phyloP scores from a whole-genome alignment of 1,284 basidiomycete genomes.

The Mycosarcoma maydis region DNA sequence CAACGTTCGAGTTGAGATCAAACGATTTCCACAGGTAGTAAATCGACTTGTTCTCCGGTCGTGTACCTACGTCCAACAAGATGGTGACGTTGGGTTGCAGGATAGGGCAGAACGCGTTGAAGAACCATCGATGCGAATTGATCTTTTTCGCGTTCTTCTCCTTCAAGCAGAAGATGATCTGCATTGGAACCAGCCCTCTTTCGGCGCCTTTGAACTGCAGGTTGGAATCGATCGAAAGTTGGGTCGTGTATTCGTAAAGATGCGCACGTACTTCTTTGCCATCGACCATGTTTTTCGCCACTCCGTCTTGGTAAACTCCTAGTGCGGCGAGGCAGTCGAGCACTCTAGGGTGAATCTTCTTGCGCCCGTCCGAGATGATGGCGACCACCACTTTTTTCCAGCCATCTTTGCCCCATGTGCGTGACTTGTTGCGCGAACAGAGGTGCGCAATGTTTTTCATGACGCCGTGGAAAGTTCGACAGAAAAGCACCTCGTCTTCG shows the following conservation, averaged over 20 bases:
- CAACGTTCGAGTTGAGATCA: slow-evolving; percentile 78
- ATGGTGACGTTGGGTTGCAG: slow-evolving; percentile 87
- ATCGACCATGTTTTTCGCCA: slow-evolving; percentile 90
- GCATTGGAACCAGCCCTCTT: slow-evolving; percentile 74
- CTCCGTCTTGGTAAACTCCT: slow-evolving; percentile 74
- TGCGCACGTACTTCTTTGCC: slow-evolving; percentile 89
- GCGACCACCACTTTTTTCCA: slow-evolving; percentile 82
- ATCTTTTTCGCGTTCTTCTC: slow-evolving; percentile 71
- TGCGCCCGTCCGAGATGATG: slow-evolving; percentile 93
- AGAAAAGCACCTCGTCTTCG: slow-evolving; percentile 92
- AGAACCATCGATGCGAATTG: slow-evolving; percentile 78
- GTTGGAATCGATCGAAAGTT: slow-evolving; percentile 86
- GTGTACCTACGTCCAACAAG: slow-evolving; percentile 92
- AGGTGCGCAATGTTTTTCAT: slow-evolving; percentile 75
- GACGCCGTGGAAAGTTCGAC: slow-evolving; percentile 92
- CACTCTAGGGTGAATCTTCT: slow-evolving; percentile 89
- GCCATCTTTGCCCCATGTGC: slow-evolving; percentile 93
- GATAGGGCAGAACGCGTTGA: slow-evolving; percentile 61
- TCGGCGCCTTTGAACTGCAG: slow-evolving; percentile 93
- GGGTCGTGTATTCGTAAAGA: slow-evolving; percentile 93
- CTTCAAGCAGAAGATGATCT: slow-evolving; percentile 66
- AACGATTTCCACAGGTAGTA: slow-evolving; percentile 97
- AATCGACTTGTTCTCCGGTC: slow-evolving; percentile 94
- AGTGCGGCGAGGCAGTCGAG: slow-evolving; percentile 78
- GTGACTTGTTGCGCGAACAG: slow-evolving; percentile 89